These are phyloP conservation scores for Ailanthus altissimus DNA, from an alignment of 345 rosid species.

Conservation along the genomic window DNA sequence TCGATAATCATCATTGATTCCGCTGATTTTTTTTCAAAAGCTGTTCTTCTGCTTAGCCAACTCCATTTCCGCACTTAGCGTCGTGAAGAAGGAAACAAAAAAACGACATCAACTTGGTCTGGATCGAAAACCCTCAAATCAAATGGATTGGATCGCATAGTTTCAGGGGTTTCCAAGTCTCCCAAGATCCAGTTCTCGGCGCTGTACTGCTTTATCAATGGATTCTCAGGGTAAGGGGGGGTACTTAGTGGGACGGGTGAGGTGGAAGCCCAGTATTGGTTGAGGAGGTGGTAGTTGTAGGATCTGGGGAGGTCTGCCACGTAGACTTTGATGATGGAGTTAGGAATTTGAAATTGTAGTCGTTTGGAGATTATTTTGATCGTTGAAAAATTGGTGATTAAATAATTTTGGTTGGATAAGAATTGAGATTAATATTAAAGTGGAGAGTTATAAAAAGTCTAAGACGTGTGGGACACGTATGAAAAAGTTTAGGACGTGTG, in stretches of 20 bases:
- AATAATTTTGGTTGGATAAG: too few species aligned
- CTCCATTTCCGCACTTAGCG: slow-evolving; percentile 90
- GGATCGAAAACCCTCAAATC: slow-evolving; percentile 60
- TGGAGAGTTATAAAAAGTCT: too few species aligned
- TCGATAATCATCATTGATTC: slow-evolving; percentile 66
- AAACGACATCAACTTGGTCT: slow-evolving; percentile 73
- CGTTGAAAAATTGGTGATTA: too few species aligned
- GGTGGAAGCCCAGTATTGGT: slow-evolving; percentile 63
- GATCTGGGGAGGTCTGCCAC: slow-evolving; percentile 86
- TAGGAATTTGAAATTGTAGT: not conserved
- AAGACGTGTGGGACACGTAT: too few species aligned
- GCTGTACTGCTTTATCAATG: slow-evolving; percentile 91
- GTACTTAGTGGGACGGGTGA: slow-evolving; percentile 43
- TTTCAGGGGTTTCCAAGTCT: slow-evolving; percentile 73
- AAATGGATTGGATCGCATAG: slow-evolving; percentile 47
- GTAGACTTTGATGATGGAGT: slow-evolving; percentile 71
- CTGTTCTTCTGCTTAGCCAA: slow-evolving; percentile 65
- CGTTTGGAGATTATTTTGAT: slow-evolving; percentile 12
- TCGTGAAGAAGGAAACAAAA: slow-evolving; percentile 90
- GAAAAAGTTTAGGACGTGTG: too few species aligned
- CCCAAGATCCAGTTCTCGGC: slow-evolving; percentile 96
- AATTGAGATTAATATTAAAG: too few species aligned
- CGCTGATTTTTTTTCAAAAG: slow-evolving; percentile 55
- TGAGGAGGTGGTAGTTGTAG: slow-evolving; percentile 76
- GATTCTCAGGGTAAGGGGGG: slow-evolving; percentile 75